phyloP scores from a whole-genome alignment of 2,329 filamentous ascomycete genomes.

The Ceratocystis huliohia region DNA sequence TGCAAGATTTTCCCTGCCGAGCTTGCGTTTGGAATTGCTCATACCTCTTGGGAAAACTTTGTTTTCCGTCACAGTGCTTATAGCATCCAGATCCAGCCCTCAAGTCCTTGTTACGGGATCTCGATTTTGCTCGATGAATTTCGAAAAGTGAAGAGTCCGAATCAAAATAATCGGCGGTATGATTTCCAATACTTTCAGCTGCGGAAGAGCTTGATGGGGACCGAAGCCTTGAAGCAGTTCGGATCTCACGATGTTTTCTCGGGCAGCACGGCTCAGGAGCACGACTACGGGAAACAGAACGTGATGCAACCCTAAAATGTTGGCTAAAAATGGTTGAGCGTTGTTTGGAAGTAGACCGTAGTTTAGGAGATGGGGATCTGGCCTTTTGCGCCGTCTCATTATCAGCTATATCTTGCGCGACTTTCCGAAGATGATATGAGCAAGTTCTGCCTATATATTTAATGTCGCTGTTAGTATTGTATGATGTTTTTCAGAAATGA shows the following conservation, averaged over 20 bases:
- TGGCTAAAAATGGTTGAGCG: neutral
- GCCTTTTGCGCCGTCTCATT: neutral
- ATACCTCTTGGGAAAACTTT: neutral
- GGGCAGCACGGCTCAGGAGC: neutral
- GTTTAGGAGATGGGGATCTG: neutral
- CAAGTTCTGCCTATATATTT: neutral
- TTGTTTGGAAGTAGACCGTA: neutral
- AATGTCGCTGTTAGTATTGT: neutral
- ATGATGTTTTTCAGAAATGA: neutral
- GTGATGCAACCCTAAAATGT: neutral
- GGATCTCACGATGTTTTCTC: neutral
- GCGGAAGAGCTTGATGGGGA: neutral
- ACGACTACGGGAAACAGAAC: neutral
- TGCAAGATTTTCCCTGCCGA: neutral
- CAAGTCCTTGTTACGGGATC: neutral
- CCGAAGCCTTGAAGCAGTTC: neutral
- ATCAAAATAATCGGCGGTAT: neutral
- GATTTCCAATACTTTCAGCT: neutral
- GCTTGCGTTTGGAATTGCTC: neutral
- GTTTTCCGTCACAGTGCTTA: neutral
- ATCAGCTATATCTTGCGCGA: neutral
- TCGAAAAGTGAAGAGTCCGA: neutral
- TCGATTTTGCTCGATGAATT: neutral
- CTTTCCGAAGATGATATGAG: neutral
- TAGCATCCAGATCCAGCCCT: neutral